Percentiles rank a stretch among this genome's conserved stretches.
Evolutionary conservation across 805 yeast species (phyloP).

Genomic region (Lipomyces yamanashiensis): DNA sequence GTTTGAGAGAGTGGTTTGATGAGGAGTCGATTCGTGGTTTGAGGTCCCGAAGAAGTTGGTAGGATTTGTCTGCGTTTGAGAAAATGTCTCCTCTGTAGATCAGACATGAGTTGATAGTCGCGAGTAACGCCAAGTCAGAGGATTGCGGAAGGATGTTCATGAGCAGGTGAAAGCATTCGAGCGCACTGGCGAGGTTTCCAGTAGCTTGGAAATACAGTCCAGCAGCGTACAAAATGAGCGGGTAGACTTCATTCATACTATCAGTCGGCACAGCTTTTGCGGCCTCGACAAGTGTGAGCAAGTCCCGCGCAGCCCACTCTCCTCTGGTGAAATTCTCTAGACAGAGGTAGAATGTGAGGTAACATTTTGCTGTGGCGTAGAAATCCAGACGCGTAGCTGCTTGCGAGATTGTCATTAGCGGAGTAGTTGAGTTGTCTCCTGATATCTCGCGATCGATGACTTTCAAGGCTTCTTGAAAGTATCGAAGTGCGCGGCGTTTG

Average conservation of each 20-base stretch:
- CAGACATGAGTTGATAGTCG: background rate
- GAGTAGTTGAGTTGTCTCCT: background rate
- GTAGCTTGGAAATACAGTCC: constrained; percentile 36
- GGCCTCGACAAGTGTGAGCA: constrained; percentile 8
- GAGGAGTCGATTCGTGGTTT: constrained; percentile 8
- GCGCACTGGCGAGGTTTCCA: constrained; percentile 26
- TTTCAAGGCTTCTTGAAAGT: constrained; percentile 19
- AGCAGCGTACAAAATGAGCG: constrained; percentile 23
- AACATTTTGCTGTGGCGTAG: constrained; percentile 6
- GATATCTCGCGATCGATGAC: constrained; percentile 15
- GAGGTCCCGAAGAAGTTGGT: constrained; percentile 1
- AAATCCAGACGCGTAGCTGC: constrained; percentile 19
- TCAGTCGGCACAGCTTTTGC: constrained; percentile 8
- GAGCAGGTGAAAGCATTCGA: constrained; percentile 20
- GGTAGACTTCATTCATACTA: constrained; percentile 7
- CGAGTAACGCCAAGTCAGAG: constrained; percentile 24
- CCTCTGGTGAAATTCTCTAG: constrained; percentile 24
- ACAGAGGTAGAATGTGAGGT: constrained; percentile 15
- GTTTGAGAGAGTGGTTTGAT: constrained; percentile 15
- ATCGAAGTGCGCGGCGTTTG: constrained; percentile 9
- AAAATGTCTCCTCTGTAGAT: constrained; percentile 6
- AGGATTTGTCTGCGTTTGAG: constrained; percentile 7
- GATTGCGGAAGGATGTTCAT: background rate
- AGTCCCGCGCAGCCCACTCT: constrained; percentile 19
- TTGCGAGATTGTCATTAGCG: constrained; percentile 12